Conservation (phyloP, 2,329 filamentous ascomycete species). For the Fusarium sp. region DNA sequence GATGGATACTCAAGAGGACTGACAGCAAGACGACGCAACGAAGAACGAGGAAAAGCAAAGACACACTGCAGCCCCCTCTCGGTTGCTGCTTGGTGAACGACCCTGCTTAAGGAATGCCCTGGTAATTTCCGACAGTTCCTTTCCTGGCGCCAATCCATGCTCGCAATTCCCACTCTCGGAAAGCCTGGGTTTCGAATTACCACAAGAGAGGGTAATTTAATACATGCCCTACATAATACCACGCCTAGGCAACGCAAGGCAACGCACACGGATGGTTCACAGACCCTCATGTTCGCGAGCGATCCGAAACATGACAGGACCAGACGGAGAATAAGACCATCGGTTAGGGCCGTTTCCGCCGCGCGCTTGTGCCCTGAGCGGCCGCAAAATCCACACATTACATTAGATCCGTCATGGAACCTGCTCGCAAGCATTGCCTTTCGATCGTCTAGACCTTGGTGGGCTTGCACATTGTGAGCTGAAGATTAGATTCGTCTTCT, state of each 20-base stretch:
- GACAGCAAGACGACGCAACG: neutral
- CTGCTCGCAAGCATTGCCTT: neutral
- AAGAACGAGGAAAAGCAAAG: neutral
- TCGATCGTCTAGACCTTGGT: neutral
- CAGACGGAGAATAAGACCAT: constrained; percentile 4
- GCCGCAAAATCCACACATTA: neutral
- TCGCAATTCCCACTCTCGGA: constrained; percentile 26
- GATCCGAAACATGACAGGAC: constrained; percentile 14
- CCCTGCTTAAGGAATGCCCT: constrained; percentile 12
- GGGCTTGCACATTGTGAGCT: constrained; percentile 29
- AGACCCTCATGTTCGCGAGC: constrained; percentile 15
- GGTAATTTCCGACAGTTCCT: constrained; percentile 28
- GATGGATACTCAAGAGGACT: neutral
- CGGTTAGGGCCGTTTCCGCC: constrained; percentile 11
- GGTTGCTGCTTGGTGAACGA: neutral
- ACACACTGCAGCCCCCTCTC: neutral
- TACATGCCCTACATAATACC: neutral
- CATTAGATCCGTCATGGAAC: neutral
- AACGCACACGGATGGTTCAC: constrained; percentile 5
- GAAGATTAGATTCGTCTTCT: constrained; percentile 19
- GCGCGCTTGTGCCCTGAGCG: constrained; percentile 1
- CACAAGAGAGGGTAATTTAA: constrained; percentile 8
- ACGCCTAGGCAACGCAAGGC: constrained; percentile 1
- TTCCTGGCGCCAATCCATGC: constrained; percentile 14
- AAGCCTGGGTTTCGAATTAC: constrained; percentile 21